phyloP scores from a whole-genome alignment of 192 early-diverging fungal genomes.

The Backusella mclennaniae region DNA sequence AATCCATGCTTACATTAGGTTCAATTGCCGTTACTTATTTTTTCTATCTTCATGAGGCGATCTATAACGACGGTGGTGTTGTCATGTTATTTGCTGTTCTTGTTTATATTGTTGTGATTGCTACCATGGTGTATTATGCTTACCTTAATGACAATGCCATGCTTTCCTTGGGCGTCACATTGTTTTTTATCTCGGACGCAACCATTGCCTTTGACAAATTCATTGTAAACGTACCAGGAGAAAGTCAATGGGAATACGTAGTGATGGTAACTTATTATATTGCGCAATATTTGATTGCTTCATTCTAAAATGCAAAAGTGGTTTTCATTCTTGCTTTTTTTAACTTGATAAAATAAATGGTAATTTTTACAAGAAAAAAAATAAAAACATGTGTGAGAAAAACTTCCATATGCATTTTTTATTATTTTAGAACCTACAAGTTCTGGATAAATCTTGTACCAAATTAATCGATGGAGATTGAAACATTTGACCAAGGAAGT shows the following conservation, averaged over 20 bases:
- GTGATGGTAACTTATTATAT: conserved; percentile 1
- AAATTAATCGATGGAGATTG: neutral
- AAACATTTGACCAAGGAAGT: neutral
- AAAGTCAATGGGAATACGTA: neutral
- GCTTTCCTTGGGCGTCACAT: neutral
- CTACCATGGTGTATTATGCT: neutral
- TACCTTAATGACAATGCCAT: neutral
- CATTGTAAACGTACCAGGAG: neutral
- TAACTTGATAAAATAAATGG: neutral
- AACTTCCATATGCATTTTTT: neutral
- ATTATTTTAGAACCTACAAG: neutral
- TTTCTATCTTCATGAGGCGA: neutral
- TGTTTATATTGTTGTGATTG: neutral
- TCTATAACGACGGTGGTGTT: neutral
- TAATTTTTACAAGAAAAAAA: neutral
- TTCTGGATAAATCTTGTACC: neutral
- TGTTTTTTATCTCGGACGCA: conserved; percentile 1
- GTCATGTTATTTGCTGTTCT: neutral
- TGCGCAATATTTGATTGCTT: neutral
- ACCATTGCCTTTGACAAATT: neutral
- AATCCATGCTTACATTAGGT: neutral
- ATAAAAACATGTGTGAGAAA: neutral
- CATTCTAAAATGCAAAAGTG: neutral
- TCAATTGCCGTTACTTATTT: neutral
- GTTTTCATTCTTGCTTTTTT: neutral